These are phyloP conservation scores for Dryadomyces sulphureus DNA, from an alignment of 2,329 filamentous ascomycete species.

Conservation along the genomic window DNA sequence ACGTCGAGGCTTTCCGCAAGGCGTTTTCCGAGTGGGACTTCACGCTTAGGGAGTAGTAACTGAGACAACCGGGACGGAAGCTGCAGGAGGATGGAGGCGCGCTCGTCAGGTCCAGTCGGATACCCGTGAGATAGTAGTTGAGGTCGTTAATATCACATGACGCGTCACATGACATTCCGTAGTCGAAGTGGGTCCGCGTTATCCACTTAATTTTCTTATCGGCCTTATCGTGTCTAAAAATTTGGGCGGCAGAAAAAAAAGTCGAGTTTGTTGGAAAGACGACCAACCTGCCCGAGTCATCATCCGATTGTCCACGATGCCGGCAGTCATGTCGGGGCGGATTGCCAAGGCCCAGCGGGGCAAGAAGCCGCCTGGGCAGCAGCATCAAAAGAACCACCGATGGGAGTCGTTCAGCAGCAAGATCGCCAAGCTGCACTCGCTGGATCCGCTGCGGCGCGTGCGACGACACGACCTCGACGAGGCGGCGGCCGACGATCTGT, in stretches of 20 bases:
- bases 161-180: background rate
- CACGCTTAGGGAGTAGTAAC: slow-evolving; percentile 23
- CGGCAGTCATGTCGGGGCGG: slow-evolving; percentile 47
- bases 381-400: slow-evolving; percentile 66
- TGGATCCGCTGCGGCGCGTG: slow-evolving; percentile 84
- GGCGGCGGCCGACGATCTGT: slow-evolving; percentile 48
- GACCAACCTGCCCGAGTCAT: no score
- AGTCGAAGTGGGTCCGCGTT: background rate
- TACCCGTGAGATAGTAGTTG: background rate
- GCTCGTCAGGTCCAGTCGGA: background rate
- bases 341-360: slow-evolving; percentile 56
- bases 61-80: background rate
- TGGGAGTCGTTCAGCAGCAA: slow-evolving; percentile 88
- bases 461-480: slow-evolving; percentile 66
- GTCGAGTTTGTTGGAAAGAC: no score
- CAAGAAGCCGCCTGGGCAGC: slow-evolving; percentile 34
- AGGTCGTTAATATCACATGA: background rate
- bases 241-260: slow-evolving; percentile 11
- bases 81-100: background rate
- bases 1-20: slow-evolving; percentile 65
- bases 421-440: slow-evolving; percentile 72
- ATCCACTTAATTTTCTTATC: background rate
- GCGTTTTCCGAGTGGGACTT: slow-evolving; percentile 85
- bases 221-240: slow-evolving; percentile 7
- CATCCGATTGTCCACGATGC: slow-evolving; percentile 30